These are phyloP conservation scores for Diaporthe eres DNA, from an alignment of 2,329 filamentous ascomycete species.

Conservation along the genomic window DNA sequence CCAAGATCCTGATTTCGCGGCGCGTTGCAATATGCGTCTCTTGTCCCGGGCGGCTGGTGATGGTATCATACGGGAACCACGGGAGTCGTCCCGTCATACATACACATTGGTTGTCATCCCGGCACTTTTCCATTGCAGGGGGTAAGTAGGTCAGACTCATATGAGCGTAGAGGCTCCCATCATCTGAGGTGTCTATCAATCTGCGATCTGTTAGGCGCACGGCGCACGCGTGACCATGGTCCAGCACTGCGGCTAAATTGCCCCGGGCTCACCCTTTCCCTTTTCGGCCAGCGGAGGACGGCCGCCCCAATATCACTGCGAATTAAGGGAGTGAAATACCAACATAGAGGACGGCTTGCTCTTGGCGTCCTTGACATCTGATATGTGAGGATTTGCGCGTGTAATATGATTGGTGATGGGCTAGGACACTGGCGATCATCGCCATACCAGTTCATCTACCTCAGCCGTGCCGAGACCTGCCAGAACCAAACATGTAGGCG, in stretches of 20 bases:
- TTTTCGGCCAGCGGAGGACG: constrained; percentile 29
- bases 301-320: constrained; percentile 16
- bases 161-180: background rate
- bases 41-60: constrained; percentile 23
- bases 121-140: background rate
- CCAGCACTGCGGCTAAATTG: constrained; percentile 25
- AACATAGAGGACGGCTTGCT: background rate
- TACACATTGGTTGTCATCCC: background rate
- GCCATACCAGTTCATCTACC: constrained; percentile 19
- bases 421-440: background rate
- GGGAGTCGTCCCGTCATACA: constrained; percentile 21
- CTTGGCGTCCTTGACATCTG: constrained; percentile 19
- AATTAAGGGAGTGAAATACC: constrained; percentile 23
- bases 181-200: background rate
- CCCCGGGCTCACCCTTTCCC: constrained; percentile 17
- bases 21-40: constrained; percentile 9
- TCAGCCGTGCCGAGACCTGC: constrained; percentile 24
- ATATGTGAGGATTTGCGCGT: background rate
- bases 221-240: constrained; percentile 23
- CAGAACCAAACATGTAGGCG: constrained; percentile 8
- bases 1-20: background rate
- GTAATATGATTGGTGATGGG: constrained; percentile 22
- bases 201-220: constrained; percentile 13
- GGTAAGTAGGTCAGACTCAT: background rate
- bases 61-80: background rate